Conservation (phyloP, 2,329 filamentous ascomycete species). For the Chaetomium sp. region DNA sequence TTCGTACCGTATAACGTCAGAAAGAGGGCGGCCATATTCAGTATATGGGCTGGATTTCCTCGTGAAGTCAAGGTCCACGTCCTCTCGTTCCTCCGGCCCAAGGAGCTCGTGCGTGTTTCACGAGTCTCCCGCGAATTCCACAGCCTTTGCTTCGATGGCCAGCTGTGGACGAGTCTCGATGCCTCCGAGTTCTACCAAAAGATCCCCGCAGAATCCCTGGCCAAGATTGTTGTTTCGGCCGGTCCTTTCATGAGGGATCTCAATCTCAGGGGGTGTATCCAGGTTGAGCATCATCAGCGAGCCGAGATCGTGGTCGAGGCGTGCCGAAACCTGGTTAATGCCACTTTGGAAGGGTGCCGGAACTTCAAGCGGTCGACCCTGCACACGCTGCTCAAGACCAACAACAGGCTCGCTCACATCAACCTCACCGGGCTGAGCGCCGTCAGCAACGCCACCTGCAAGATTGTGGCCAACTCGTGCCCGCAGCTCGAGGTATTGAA, state of each 20-base stretch:
- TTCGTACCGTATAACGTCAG: conserved; percentile 59
- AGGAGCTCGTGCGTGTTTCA: conserved; percentile 73
- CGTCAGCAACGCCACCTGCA: conserved; percentile 78
- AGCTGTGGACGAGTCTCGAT: conserved; percentile 83
- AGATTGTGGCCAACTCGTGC: conserved; percentile 75
- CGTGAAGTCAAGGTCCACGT: conserved; percentile 75
- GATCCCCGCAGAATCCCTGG: conserved; percentile 76
- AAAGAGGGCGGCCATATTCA: conserved; percentile 41
- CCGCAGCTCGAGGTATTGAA: conserved; percentile 78
- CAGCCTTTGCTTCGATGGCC: conserved; percentile 84
- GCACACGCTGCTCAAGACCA: conserved; percentile 67
- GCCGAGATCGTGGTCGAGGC: conserved; percentile 71
- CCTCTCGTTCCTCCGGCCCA: conserved; percentile 68
- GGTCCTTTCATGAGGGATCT: conserved; percentile 88
- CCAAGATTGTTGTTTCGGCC: conserved; percentile 76
- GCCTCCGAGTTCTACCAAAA: conserved; percentile 79
- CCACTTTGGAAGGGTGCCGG: conserved; percentile 81
- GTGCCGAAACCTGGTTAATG: conserved; percentile 80
- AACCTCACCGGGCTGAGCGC: conserved; percentile 78
- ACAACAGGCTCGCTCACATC: conserved; percentile 71
- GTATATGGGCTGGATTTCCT: conserved; percentile 77
- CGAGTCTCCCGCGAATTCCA: conserved; percentile 73
- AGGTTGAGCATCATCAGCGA: conserved; percentile 75
- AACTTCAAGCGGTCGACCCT: conserved; percentile 75
- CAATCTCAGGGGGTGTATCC: conserved; percentile 85